Conservation (phyloP, 768 basidiomycete genomes). For the Mrakia gelida region DNA sequence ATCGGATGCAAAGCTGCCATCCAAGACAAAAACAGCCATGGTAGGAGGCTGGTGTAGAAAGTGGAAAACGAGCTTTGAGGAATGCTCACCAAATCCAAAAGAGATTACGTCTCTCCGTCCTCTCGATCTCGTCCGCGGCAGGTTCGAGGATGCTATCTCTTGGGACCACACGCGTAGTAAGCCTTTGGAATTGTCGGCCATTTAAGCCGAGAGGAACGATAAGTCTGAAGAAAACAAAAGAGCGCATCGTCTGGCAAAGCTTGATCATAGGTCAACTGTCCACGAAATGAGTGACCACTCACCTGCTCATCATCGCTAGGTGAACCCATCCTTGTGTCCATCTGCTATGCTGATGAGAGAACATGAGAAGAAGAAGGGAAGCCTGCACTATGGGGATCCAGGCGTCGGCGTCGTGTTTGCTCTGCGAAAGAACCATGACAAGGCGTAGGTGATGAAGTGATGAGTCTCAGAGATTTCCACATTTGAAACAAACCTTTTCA, state of each 20-base stretch:
- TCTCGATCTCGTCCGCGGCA: not conserved
- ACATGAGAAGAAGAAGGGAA: not conserved
- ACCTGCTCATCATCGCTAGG: not conserved
- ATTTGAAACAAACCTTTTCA: not conserved
- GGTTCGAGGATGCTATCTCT: not conserved
- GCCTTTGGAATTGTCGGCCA: not conserved
- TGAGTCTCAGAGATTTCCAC: no score
- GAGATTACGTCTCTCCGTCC: not conserved
- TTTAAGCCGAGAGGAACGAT: not conserved
- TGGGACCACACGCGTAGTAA: not conserved
- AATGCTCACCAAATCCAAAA: not conserved
- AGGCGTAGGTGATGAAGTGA: no score
- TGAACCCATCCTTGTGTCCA: not conserved
- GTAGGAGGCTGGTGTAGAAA: no score
- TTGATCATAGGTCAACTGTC: no score
- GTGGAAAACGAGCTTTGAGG: not conserved
- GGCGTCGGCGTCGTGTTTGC: not conserved
- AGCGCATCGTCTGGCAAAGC: no score
- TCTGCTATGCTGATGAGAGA: not conserved
- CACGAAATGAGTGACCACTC: no score
- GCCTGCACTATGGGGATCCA: not conserved
- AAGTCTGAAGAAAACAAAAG: no score
- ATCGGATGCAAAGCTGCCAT: not conserved
- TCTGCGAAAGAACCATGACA: not conserved
- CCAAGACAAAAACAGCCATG: no score